Evolutionary conservation across 306 rosid genomes (phyloP), one percentile per base, ranked within the genome.

Genomic region (Cucumis melo): DNA sequence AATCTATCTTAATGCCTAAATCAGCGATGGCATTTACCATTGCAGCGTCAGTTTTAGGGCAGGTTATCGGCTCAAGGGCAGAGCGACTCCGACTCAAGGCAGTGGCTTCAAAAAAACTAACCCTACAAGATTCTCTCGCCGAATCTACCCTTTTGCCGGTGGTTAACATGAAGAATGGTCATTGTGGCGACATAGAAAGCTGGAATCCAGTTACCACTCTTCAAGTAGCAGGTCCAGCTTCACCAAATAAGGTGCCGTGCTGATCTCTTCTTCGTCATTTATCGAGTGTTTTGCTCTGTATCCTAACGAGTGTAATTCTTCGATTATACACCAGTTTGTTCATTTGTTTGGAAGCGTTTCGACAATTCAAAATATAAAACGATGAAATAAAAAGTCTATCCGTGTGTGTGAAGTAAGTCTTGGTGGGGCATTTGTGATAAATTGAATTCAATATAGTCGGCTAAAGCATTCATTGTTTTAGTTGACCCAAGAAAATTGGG

Each of bases 11-110:
- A 29, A 94, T 94, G 98, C 98, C 98, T 12, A 94, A 94, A 85
- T 46, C 98, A 42, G 98, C 98, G 13, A 91, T 94, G 98, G 98
- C 98, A 10, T 94, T 94, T 75, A 94, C 98, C 44, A 94, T 94
- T 79, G 98, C 95, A 5, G 98, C 98, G 78, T 94, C 98, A 2
- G 78, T 91, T 24, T 81, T 94, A 66, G 99, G 99, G 48, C 99
- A 94, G 81, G 92, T 92, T 7, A 87, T 94, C 21, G 99, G 99
- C 27, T 94, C 99, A 0, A 87, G 99, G 81, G 99, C 99, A 3
- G 99, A 94, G 83, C 84, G 99, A 38, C 81, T 81, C 83, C 86
- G 97, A 48, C 67, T 94, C 82, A 89, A 89, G 84, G 80, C 87
- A 54, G 54, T 78, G 53, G 86, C 91, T 59, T 82, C 90, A 0